Conservation (phyloP, 2,329 filamentous ascomycete species). For the Myriangium duriaei region DNA sequence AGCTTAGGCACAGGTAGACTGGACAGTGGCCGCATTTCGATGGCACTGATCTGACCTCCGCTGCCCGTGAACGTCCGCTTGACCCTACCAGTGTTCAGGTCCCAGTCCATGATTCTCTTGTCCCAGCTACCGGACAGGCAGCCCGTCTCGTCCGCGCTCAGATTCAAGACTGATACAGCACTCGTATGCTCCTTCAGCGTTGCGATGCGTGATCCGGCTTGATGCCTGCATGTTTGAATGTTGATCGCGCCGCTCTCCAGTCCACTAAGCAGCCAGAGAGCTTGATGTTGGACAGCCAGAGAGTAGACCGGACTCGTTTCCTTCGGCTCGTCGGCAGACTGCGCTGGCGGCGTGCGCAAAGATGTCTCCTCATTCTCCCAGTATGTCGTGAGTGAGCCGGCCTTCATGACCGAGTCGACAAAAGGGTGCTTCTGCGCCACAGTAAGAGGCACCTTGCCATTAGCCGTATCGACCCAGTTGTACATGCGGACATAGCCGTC, state of each 20-base stretch:
- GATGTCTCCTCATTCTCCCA: constrained; percentile 91
- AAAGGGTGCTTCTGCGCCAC: constrained; percentile 95
- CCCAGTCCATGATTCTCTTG: constrained; percentile 89
- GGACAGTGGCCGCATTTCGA: constrained; percentile 72
- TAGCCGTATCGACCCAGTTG: constrained; percentile 88
- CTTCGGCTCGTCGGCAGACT: constrained; percentile 37
- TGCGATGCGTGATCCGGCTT: constrained; percentile 82
- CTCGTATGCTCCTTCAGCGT: constrained; percentile 75
- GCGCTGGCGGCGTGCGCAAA: constrained; percentile 20
- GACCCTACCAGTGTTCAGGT: constrained; percentile 71
- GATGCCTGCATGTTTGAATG: constrained; percentile 81
- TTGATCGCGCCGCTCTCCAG: constrained; percentile 87
- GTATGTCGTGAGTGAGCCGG: constrained; percentile 86
- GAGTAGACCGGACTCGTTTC: constrained; percentile 78
- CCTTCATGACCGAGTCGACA: constrained; percentile 93
- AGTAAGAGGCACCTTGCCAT: constrained; percentile 83
- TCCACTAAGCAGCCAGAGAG: constrained; percentile 82
- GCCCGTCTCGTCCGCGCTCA: constrained; percentile 74
- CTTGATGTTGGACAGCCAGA: constrained; percentile 77
- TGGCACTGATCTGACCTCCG: constrained; percentile 72
- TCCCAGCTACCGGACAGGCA: constrained; percentile 94
- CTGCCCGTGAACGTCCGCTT: constrained; percentile 65
- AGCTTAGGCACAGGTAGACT: constrained; percentile 64
- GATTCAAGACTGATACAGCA: constrained; percentile 74
- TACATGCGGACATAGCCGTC: constrained; percentile 97